A percentile compares a stretch with the other conserved stretches of the same genome.
These are phyloP conservation scores for Harringtonia aguacate DNA, from an alignment of 2,329 filamentous ascomycete genomes.

Conservation along the genomic window DNA sequence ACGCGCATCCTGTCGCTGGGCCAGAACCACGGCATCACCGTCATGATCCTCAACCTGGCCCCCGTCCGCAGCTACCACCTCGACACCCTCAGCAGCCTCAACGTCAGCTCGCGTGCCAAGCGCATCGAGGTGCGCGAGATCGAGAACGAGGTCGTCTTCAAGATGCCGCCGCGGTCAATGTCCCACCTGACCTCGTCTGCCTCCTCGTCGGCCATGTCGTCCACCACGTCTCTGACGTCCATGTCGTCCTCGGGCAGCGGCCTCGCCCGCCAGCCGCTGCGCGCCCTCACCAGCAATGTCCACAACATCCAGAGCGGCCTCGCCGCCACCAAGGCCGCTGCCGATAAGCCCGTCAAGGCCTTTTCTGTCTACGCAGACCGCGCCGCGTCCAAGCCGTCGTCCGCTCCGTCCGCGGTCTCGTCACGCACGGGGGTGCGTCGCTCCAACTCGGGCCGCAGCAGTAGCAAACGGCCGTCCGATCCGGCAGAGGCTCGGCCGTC, in stretches of 20 bases:
- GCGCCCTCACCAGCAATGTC: conserved; percentile 58
- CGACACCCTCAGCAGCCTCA: conserved; percentile 85
- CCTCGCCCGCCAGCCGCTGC: conserved; percentile 62
- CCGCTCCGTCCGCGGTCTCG: too few species aligned
- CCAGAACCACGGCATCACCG: conserved; percentile 87
- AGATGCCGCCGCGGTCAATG: conserved; percentile 49
- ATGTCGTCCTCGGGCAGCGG: conserved; percentile 21
- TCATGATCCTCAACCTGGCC: conserved; percentile 94
- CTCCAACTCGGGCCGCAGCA: conserved; percentile 7
- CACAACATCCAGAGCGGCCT: conserved; percentile 61
- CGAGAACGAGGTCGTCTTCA: conserved; percentile 89
- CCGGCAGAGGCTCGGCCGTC: conserved; percentile 26
- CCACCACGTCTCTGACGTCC: conserved; percentile 24
- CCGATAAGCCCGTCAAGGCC: conserved; percentile 63
- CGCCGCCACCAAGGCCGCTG: conserved; percentile 25
- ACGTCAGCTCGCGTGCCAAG: conserved; percentile 91
- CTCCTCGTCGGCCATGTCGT: conserved; percentile 59
- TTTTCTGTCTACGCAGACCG: conserved; percentile 84
- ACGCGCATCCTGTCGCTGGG: conserved; percentile 85
- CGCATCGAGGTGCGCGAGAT: conserved; percentile 93
- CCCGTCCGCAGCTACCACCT: conserved; percentile 88
- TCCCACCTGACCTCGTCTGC: conserved; percentile 2
- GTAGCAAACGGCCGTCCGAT: conserved; percentile 28
- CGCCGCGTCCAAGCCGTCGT: conserved; percentile 4
- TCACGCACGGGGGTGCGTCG: too few species aligned